Evolutionary conservation across 768 basidiomycete species (phyloP).

Genomic region (Hortiboletus campestris): DNA sequence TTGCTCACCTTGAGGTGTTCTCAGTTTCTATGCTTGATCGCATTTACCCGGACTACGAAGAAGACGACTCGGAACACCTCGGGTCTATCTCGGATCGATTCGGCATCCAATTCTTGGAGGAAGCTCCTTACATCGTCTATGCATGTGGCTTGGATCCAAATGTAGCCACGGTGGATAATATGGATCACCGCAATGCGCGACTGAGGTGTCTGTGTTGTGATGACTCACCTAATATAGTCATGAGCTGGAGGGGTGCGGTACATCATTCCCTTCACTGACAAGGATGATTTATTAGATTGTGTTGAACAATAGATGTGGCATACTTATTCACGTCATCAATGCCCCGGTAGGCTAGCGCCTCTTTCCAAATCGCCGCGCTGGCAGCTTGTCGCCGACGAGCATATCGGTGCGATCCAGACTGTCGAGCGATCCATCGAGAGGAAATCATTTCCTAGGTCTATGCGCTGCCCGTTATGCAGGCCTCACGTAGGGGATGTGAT

Average conservation of each 20-base stretch:
- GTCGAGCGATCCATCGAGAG: neutral
- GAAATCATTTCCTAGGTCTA: rapidly evolving
- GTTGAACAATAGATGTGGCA: neutral
- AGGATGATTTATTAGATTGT: neutral
- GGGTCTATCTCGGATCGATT: neutral
- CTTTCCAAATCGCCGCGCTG: neutral
- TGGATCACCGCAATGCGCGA: slow-evolving; percentile 14
- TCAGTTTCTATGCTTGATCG: neutral
- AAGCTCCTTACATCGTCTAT: slow-evolving; percentile 5
- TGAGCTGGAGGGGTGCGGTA: slow-evolving; percentile 10
- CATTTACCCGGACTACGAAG: no score
- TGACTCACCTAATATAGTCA: neutral
- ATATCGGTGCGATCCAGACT: neutral
- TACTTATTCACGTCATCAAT: neutral
- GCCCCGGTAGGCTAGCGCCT: neutral
- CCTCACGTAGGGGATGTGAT: neutral
- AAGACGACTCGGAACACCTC: neutral
- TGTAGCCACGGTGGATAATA: slow-evolving; percentile 5
- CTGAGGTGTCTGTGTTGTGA: slow-evolving; percentile 1
- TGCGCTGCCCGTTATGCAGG: slow-evolving; percentile 2
- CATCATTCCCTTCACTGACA: neutral
- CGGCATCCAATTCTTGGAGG: neutral
- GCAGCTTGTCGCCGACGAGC: slow-evolving; percentile 1
- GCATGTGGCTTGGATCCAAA: slow-evolving; percentile 10
- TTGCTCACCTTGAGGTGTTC: neutral